These are phyloP conservation scores for Leishmania gerbilli DNA, from an alignment of 208 protist species.

Conservation along the genomic window DNA sequence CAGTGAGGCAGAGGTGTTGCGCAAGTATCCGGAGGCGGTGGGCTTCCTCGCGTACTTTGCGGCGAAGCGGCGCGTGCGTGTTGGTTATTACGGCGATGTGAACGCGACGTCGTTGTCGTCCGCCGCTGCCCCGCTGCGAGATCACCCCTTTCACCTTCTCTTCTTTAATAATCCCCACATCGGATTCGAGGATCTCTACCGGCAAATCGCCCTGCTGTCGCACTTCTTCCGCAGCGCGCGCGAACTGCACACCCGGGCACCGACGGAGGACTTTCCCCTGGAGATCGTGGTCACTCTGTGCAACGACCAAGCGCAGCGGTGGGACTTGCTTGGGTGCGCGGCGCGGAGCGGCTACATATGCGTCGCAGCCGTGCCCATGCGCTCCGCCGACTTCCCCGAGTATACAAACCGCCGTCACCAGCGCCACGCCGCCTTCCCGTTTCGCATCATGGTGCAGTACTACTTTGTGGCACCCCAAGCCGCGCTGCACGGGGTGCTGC, in stretches of 20 bases:
- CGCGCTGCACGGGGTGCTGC: conserved; percentile 5
- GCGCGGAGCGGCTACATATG: conserved; percentile 46
- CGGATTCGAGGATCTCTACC: conserved; percentile 51
- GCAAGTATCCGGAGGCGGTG: conserved; percentile 58
- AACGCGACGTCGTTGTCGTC: conserved; percentile 42
- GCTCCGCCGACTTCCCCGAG: conserved; percentile 39
- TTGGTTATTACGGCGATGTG: conserved; percentile 35
- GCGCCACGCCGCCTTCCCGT: conserved; percentile 59
- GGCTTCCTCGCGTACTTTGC: conserved; percentile 49
- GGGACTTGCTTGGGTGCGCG: conserved; percentile 45
- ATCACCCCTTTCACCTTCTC: conserved; percentile 29
- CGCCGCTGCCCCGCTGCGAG: background rate
- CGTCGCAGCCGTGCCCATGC: conserved; percentile 48
- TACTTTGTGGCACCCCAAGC: conserved; percentile 38
- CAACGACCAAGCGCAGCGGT: conserved; percentile 54
- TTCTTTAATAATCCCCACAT: conserved; percentile 70
- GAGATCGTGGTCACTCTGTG: conserved; percentile 56
- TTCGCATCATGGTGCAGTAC: conserved; percentile 58
- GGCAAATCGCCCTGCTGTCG: conserved; percentile 40
- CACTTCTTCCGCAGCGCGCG: conserved; percentile 44
- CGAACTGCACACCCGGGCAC: background rate
- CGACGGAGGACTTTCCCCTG: background rate
- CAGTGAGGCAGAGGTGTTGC: conserved; percentile 14
- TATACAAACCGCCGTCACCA: conserved; percentile 59
- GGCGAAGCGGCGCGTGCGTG: conserved; percentile 42